Conservation (phyloP, 768 basidiomycete species). For the Russula sp. region DNA sequence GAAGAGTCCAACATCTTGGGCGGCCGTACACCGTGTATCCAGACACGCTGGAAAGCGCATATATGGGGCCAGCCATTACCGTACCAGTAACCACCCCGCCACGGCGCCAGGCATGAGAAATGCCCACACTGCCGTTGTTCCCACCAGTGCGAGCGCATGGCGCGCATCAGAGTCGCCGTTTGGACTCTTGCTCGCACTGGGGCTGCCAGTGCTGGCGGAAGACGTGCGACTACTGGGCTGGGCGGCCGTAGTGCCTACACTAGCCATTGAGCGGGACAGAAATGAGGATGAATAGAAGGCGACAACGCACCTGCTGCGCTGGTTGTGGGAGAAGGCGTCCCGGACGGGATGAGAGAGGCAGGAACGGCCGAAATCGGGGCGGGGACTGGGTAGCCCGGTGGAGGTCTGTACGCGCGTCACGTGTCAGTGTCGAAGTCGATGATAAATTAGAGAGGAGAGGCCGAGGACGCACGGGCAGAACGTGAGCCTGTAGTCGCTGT, state of each 20-base stretch:
- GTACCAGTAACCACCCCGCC: neutral
- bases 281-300: neutral
- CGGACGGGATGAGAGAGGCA: constrained; percentile 7
- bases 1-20: neutral
- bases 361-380: constrained; percentile 16
- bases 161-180: neutral
- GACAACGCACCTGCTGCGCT: neutral
- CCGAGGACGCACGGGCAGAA: constrained; percentile 29
- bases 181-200: neutral
- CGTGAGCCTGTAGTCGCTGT: constrained; percentile 29
- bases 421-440: neutral
- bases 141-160: neutral
- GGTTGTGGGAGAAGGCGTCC: neutral
- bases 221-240: neutral
- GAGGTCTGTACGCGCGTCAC: neutral
- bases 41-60: neutral
- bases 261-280: neutral
- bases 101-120: neutral
- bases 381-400: neutral
- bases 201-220: neutral
- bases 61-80: neutral
- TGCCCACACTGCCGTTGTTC: neutral
- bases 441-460: neutral
- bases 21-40: neutral
- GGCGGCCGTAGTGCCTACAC: neutral